Evolutionary conservation across 2,329 filamentous ascomycete genomes (phyloP), one percentile per base, ranked within the genome.

Genomic region (Phaeosphaeriaceae sp.): DNA sequence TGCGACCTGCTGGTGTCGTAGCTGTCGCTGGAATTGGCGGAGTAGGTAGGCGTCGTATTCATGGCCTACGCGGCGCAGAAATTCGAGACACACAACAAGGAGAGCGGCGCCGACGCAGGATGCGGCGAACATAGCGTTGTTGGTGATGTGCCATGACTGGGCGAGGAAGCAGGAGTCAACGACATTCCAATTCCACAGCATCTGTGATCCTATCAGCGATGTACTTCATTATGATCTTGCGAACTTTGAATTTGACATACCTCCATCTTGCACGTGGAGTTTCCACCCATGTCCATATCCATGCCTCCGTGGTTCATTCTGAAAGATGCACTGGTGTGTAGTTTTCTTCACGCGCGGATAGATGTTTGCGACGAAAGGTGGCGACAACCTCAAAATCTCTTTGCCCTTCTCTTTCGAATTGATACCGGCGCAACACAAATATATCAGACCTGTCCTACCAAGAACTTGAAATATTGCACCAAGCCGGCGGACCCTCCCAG

Each of bases 101-200:
- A 89, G 79, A 60, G 92, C 82, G 36, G 92, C 88, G 59, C 90
- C 91, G 70, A 96, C 89, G 79, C 91, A 95, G 52, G 88, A 90
- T 21, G 89, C 91, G 48, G 89, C 91, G 72, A 96, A 94, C 84
- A 89, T 89, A 74, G 85, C 88, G 2, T 76, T 79, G 22, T 88
- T 89, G 17, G 80, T 88, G 74, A 94, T 85, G 70, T 88, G 88
- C 91, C 91, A 95, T 21, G 83, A 82, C 7, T 74, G 67, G 22
- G 89, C 79, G 70, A 95, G 84, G 83, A 95, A 94, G 60, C 82
- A 92, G 20, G 88, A 78, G 72, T 90, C 87, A 72, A 91, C 80
- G 2, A 88, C 89, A 75, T 90, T 83, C 89, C 89, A 91, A 76
- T 92, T 93, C 89, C 90, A 92, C 42, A 91, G 81, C 90, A 92